phyloP scores from a whole-genome alignment of 495 filamentous ascomycete species.

The Trichoderma virens region DNA sequence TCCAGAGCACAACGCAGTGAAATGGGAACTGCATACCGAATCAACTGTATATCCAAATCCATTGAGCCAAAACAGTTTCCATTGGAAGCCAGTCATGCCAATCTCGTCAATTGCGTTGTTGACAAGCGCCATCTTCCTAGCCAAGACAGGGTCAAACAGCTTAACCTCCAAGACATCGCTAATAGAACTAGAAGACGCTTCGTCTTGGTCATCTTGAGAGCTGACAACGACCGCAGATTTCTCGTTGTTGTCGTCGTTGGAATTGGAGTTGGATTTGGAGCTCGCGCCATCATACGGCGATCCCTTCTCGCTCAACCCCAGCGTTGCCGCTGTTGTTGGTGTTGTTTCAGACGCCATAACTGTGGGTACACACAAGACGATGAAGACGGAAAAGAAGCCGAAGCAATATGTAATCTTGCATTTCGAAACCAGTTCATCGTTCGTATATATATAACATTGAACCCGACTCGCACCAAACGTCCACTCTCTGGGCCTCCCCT shows the following conservation, averaged over 20 bases:
- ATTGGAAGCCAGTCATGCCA: constrained; percentile 60
- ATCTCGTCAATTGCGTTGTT: constrained; percentile 38
- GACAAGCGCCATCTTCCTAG: constrained; percentile 24
- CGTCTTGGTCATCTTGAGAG: constrained; percentile 16
- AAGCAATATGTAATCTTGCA: not conserved
- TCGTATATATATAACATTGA: no score
- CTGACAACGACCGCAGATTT: constrained; percentile 10
- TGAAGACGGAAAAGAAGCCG: not conserved
- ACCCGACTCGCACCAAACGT: no score
- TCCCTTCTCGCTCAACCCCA: not conserved
- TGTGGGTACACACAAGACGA: not conserved
- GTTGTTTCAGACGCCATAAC: not conserved
- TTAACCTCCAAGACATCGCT: constrained; percentile 9
- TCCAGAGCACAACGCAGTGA: not conserved
- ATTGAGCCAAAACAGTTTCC: constrained; percentile 55
- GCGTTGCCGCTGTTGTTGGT: not conserved
- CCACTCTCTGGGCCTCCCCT: no score
- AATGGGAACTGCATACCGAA: constrained; percentile 17
- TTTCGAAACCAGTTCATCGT: no score
- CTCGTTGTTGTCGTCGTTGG: not conserved
- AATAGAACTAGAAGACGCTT: constrained; percentile 4
- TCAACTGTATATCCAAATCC: constrained; percentile 32
- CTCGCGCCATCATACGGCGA: not conserved
- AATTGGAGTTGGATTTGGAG: not conserved
- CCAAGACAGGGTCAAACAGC: constrained; percentile 20